phyloP scores from a whole-genome alignment of 1,139 yeast genomes.

The Candida dubliniensis region DNA sequence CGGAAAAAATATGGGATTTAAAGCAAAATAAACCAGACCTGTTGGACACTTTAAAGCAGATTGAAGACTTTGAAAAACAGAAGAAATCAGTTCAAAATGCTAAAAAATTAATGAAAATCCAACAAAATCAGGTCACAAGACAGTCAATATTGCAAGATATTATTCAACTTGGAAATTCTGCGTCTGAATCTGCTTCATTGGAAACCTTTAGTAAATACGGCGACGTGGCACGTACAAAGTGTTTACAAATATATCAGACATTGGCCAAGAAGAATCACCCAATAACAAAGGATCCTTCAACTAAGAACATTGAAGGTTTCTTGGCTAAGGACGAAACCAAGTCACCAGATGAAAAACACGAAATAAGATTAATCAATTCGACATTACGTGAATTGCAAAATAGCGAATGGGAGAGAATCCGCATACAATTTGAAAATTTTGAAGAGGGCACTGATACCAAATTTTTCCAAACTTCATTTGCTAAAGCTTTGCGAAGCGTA shows the following conservation, averaged over 20 bases:
- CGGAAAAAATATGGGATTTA: slow-evolving; percentile 58
- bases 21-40: slow-evolving; percentile 47
- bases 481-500: slow-evolving; percentile 50
- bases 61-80: slow-evolving; percentile 24
- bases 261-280: slow-evolving; percentile 29
- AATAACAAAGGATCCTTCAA: slow-evolving; percentile 22
- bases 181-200: slow-evolving; percentile 27
- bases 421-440: slow-evolving; percentile 43
- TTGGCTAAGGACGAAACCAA: slow-evolving; percentile 38
- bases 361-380: slow-evolving; percentile 51
- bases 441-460: background rate
- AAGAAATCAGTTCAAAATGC: slow-evolving; percentile 18
- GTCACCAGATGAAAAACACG: slow-evolving; percentile 37
- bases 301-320: slow-evolving; percentile 22
- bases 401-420: slow-evolving; percentile 49
- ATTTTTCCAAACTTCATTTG: slow-evolving; percentile 45
- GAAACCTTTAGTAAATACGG: slow-evolving; percentile 24
- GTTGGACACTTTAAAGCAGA: slow-evolving; percentile 34
- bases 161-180: slow-evolving; percentile 21
- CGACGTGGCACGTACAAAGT: slow-evolving; percentile 26
- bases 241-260: slow-evolving; percentile 30
- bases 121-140: slow-evolving; percentile 46
- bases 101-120: slow-evolving; percentile 33
- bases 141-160: slow-evolving; percentile 47
- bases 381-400: slow-evolving; percentile 55